Percentiles rank a stretch among this genome's conserved stretches.
Evolutionary conservation across 257 asterid species (phyloP).

Genomic region (Petunia secreta): DNA sequence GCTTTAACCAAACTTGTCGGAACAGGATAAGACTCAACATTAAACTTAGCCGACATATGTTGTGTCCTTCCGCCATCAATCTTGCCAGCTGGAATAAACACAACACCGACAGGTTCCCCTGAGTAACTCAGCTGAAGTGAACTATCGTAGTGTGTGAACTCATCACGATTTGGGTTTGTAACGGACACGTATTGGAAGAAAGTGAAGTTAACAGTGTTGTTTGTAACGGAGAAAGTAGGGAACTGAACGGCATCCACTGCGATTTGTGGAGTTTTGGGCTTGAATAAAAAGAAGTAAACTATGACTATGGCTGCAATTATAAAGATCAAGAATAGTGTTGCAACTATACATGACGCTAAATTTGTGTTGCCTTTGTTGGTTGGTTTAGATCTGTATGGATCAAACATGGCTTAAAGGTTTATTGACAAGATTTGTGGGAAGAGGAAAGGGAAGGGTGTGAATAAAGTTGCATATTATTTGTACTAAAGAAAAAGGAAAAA

Average conservation of each 20-base stretch:
- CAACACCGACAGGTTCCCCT: constrained; percentile 81
- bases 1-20: constrained; percentile 44
- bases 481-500: constrained; percentile 7
- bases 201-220: constrained; percentile 80
- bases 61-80: constrained; percentile 77
- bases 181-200: constrained; percentile 90
- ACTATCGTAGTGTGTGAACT: constrained; percentile 94
- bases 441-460: not conserved
- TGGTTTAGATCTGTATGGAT: constrained; percentile 62
- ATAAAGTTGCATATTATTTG: constrained; percentile 16
- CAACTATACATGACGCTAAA: constrained; percentile 79
- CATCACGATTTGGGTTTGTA: constrained; percentile 85
- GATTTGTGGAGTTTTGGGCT: constrained; percentile 78
- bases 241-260: constrained; percentile 85
- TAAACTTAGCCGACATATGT: constrained; percentile 87
- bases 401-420: constrained; percentile 42
- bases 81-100: constrained; percentile 88
- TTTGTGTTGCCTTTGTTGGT: constrained; percentile 58
- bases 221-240: constrained; percentile 76
- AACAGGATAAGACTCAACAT: constrained; percentile 70
- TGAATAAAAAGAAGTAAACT: constrained; percentile 76
- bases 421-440: not conserved
- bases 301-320: constrained; percentile 60
- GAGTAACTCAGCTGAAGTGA: constrained; percentile 83
- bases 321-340: constrained; percentile 70